These are phyloP conservation scores for Echeveria elegans DNA, from an alignment of 164 flowering plant species.

Conservation along the genomic window DNA sequence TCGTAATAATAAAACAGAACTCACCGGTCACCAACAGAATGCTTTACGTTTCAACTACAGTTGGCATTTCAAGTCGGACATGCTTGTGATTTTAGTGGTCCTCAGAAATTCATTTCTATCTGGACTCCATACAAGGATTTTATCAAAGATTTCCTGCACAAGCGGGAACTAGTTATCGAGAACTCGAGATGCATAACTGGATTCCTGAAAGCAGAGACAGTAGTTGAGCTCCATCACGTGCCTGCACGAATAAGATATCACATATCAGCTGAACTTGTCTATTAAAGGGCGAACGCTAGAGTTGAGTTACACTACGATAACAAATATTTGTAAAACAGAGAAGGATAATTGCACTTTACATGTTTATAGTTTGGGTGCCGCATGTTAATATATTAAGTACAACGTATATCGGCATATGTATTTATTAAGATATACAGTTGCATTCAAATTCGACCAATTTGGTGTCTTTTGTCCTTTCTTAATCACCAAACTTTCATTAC, in stretches of 20 bases:
- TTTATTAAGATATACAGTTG: not conserved
- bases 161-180: not conserved
- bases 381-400: not conserved
- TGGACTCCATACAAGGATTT: not conserved
- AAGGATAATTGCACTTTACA: no score
- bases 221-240: not conserved
- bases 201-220: not conserved
- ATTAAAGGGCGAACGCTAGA: not conserved
- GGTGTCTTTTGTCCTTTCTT: not conserved
- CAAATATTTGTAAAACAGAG: no score
- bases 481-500: not conserved
- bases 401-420: not conserved
- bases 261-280: not conserved
- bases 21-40: not conserved
- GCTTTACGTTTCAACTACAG: not conserved
- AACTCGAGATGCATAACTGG: no score
- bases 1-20: not conserved
- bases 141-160: not conserved
- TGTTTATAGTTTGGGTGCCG: no score
- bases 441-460: not conserved
- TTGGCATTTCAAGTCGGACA: not conserved
- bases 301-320: no score
- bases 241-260: not conserved
- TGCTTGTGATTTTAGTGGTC: not conserved
- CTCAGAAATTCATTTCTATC: not conserved